Evolutionary conservation across 1,139 yeast genomes (phyloP), one percentile per base, ranked within the genome.

Genomic region (Candida freyschussii): DNA sequence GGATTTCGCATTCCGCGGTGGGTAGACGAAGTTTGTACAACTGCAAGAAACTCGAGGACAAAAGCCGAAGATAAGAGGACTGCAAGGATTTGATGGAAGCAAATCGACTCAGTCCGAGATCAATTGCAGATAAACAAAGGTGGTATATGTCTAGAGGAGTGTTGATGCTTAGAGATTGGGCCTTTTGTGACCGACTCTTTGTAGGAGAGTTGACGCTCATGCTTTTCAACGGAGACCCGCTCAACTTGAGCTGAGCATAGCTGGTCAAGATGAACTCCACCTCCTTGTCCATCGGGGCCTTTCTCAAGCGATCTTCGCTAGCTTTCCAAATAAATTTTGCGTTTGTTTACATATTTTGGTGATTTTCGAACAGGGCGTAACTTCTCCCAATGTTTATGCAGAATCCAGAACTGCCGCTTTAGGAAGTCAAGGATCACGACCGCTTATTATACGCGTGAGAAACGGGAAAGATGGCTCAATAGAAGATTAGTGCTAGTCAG

Each of bases 221-320:
- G 9, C 39, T 21, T 26, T 38, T 41, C 30, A 44, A 29, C 9
- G 49, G 44, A 13, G 42, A 34, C n/a, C 43, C 41, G n/a, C 33
- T 40, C 24, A 43, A 24, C 31, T 32, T 42, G 33, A 50, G 39
- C 13, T 41, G 38, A 10, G 52, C 34, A 18, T 48, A 50, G 32
- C 48, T 44, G 11, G 40, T 23, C 25, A 39, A 35, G 29, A 50
- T 48, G 30, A 34, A 48, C 17, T 50, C 51, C 41, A 47, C 30
- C 17, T 48, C 51, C 17, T 33, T 28, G 10, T 45, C 44, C 45
- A 41, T 43, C 25, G 29, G 22, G 11, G 6, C n/a, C 7, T 8
- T n/a, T 21, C 8, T n/a, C 7, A 20, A 21, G 15, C 21, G 17
- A 4, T 17, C 13, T 14, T 21, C 24, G 28, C 24, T 30, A 22